Conservation (phyloP, 306 rosid species). For the Quercus aquifolioides region DNA sequence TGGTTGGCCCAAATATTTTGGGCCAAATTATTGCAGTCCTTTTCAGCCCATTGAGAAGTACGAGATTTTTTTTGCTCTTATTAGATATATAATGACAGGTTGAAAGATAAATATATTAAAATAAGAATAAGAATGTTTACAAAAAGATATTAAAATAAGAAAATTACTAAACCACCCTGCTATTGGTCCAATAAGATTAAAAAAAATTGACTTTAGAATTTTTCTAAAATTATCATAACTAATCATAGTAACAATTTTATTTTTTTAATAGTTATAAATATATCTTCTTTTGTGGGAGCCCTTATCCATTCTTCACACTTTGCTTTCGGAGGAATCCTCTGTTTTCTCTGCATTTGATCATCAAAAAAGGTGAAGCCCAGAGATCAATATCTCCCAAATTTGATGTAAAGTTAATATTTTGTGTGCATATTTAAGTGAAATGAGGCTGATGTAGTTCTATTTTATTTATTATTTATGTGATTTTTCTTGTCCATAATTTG, state of each 20-base stretch:
- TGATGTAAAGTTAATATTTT: neutral
- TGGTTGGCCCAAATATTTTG: too few relatives aligned
- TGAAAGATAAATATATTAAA: too few relatives aligned
- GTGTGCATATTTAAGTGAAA: neutral
- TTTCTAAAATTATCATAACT: too few relatives aligned
- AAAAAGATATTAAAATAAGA: too few relatives aligned
- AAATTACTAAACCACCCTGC: too few relatives aligned
- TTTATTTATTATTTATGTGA: conserved; percentile 25
- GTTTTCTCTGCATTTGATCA: conserved; percentile 25
- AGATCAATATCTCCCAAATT: neutral
- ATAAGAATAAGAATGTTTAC: too few relatives aligned
- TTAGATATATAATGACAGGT: too few relatives aligned
- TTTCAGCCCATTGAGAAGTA: neutral
- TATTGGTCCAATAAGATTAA: too few relatives aligned
- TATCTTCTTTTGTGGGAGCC: conserved; percentile 1
- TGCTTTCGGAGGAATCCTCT: neutral
- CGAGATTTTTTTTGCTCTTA: neutral
- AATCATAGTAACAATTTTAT: too few relatives aligned
- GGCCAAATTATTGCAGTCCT: neutral
- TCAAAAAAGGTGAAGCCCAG: conserved; percentile 13
- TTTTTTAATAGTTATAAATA: too few relatives aligned
- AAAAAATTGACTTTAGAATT: too few relatives aligned
- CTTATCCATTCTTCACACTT: neutral
- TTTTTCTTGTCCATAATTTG: conserved; percentile 45
- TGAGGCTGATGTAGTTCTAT: neutral